Conservation (phyloP, 148 eudicot genomes). For the Dysphania ambrosioides region DNA sequence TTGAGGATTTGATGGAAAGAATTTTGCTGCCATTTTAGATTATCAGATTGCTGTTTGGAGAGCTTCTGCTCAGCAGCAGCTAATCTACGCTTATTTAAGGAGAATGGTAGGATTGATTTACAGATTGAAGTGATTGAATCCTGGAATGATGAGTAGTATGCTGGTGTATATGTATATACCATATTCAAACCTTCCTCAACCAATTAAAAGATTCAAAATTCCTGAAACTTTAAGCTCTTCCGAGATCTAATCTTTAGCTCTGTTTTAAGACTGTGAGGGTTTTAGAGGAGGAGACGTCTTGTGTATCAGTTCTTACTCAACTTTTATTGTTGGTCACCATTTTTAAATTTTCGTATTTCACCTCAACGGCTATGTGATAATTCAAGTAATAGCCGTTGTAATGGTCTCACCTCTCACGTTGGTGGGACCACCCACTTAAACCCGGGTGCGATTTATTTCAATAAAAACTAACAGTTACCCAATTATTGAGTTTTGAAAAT, state of each 20-base stretch:
- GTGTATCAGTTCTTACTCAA: background rate
- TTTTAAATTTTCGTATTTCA: background rate
- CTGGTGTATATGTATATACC: constrained; percentile 66
- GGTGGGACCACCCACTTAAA: background rate
- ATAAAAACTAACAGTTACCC: too few species aligned
- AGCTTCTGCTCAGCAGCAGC: constrained; percentile 64
- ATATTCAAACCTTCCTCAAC: too few species aligned
- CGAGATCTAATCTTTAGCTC: background rate
- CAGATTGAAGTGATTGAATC: constrained; percentile 81
- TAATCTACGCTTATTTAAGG: constrained; percentile 59
- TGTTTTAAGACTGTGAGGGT: too few species aligned
- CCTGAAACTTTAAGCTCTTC: too few species aligned
- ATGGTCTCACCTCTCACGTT: background rate
- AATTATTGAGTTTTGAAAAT: too few species aligned
- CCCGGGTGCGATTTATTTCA: too few species aligned
- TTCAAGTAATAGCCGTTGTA: background rate
- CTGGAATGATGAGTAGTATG: constrained; percentile 76
- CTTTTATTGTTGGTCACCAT: background rate
- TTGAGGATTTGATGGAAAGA: constrained; percentile 81
- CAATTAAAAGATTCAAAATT: too few species aligned
- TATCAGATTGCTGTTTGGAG: constrained; percentile 71
- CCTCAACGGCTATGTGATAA: background rate
- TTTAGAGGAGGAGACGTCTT: background rate
- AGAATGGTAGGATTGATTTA: constrained; percentile 74
- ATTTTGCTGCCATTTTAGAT: constrained; percentile 92